Conservation (phyloP, 352 stramenopile species). For the Phytophthora hibernalis region DNA sequence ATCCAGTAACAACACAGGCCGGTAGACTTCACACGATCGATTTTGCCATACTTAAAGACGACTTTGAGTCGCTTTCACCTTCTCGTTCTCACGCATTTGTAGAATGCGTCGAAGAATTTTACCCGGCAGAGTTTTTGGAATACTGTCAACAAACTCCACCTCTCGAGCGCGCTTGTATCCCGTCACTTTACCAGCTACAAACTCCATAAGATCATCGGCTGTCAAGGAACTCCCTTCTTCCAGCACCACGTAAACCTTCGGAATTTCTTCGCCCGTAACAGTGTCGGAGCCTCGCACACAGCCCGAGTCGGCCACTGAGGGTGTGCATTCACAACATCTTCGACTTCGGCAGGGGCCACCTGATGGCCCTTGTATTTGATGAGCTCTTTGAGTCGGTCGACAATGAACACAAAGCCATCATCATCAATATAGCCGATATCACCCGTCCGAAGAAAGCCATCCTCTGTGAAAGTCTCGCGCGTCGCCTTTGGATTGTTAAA, state of each 20-base stretch:
- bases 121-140: slow-evolving; percentile 89
- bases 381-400: slow-evolving; percentile 92
- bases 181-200: slow-evolving; percentile 81
- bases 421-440: slow-evolving; percentile 92
- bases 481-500: slow-evolving; percentile 86
- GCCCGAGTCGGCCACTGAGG: slow-evolving; percentile 72
- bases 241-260: slow-evolving; percentile 88
- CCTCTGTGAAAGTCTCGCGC: slow-evolving; percentile 61
- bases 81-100: slow-evolving; percentile 52
- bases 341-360: slow-evolving; percentile 90
- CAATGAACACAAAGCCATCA: slow-evolving; percentile 91
- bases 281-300: slow-evolving; percentile 63
- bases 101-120: slow-evolving; percentile 91
- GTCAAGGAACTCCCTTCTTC: slow-evolving; percentile 41
- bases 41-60: slow-evolving; percentile 13
- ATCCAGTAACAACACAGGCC: no score
- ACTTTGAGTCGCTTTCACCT: slow-evolving; percentile 40
- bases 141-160: slow-evolving; percentile 87
- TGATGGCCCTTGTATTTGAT: slow-evolving; percentile 96
- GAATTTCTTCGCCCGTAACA: slow-evolving; percentile 79
- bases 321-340: slow-evolving; percentile 88
- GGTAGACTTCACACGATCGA: no score
- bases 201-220: slow-evolving; percentile 54
- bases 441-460: slow-evolving; percentile 88
- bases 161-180: slow-evolving; percentile 89